Evolutionary conservation across 2,329 filamentous ascomycete genomes (phyloP).

Genomic region (Septoria petroselini): DNA sequence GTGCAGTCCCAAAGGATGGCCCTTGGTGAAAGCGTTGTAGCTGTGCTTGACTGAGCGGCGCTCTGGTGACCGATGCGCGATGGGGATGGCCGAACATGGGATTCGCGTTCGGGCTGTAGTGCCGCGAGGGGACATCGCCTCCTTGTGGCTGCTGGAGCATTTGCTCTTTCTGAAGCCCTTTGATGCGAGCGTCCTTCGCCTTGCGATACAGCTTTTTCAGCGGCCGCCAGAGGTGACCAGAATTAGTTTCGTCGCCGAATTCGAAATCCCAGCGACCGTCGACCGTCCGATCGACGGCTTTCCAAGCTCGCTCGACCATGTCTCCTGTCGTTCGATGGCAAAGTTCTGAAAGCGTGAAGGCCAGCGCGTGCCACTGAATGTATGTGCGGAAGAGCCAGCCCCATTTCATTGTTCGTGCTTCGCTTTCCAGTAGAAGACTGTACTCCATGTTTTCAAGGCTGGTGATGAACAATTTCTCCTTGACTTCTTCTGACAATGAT

Average conservation of each 20-base stretch:
- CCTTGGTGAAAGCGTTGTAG: conserved; percentile 36
- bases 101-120: conserved; percentile 37
- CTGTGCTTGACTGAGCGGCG: conserved; percentile 38
- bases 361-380: conserved; percentile 64
- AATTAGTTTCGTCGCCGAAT: conserved; percentile 34
- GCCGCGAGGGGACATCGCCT: conserved; percentile 25
- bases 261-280: conserved; percentile 43
- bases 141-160: conserved; percentile 23
- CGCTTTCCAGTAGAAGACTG: conserved; percentile 62
- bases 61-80: conserved; percentile 32
- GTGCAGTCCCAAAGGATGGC: conserved; percentile 34
- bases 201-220: conserved; percentile 59
- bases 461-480: conserved; percentile 67
- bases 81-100: conserved; percentile 36
- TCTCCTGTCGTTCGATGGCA: conserved; percentile 57
- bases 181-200: conserved; percentile 53
- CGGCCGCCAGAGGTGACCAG: conserved; percentile 62
- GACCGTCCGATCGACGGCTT: conserved; percentile 51
- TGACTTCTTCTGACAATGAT: conserved; percentile 59
- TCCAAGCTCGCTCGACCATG: conserved; percentile 60
- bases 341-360: conserved; percentile 59
- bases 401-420: conserved; percentile 61
- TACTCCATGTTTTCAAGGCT: conserved; percentile 74
- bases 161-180: conserved; percentile 46
- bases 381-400: conserved; percentile 64